Conservation (phyloP, 2,329 filamentous ascomycete species). For the Pseudogymnoascus sp. region DNA sequence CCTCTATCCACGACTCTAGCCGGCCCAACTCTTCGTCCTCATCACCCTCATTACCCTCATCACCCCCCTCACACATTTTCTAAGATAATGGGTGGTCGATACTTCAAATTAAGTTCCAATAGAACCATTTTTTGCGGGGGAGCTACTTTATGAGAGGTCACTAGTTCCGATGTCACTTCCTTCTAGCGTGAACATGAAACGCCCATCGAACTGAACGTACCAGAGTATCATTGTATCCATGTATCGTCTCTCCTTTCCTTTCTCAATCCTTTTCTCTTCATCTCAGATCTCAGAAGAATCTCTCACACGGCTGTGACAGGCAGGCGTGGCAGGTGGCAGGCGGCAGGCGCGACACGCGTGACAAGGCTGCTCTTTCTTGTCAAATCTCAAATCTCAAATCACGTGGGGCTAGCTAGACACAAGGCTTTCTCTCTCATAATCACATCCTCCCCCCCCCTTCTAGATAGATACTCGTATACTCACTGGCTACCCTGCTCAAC, state of each 20-base stretch:
- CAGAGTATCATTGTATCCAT: neutral
- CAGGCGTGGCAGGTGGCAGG: neutral
- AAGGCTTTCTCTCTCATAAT: neutral
- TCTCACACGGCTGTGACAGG: neutral
- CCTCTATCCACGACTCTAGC: neutral
- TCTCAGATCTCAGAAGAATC: neutral
- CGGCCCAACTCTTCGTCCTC: neutral
- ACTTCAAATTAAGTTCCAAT: neutral
- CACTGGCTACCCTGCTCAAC: neutral
- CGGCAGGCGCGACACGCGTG: neutral
- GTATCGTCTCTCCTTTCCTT: neutral
- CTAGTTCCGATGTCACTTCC: neutral
- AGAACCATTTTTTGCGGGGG: neutral
- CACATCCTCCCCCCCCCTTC: neutral
- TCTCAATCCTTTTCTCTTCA: neutral
- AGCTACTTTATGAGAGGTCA: neutral
- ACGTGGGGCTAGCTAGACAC: neutral
- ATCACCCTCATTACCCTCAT: neutral
- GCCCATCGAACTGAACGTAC: neutral
- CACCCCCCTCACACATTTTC: neutral
- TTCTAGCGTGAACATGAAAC: slow-evolving; percentile 1
- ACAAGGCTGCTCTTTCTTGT: neutral
- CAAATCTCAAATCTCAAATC: neutral
- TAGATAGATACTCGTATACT: neutral
- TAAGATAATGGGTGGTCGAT: too few species aligned